Conservation (phyloP, 1,139 yeast species). For the Kurtzmaniella quercitrusa region DNA sequence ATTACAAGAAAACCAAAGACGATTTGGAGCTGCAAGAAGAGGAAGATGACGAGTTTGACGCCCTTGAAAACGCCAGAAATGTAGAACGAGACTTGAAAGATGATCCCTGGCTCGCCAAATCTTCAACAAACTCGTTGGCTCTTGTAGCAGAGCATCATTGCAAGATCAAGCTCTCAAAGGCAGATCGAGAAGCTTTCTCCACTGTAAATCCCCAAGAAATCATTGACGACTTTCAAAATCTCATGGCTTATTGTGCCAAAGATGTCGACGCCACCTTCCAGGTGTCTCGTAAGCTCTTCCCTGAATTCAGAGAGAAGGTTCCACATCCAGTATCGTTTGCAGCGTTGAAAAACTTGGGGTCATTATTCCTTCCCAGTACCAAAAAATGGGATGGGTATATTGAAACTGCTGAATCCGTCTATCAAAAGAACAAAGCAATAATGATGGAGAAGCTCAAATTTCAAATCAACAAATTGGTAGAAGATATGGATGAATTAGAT, state of each 20-base stretch:
- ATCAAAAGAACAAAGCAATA: slow-evolving; percentile 51
- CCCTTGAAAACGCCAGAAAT: neutral
- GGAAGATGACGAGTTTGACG: slow-evolving; percentile 11
- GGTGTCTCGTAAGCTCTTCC: slow-evolving; percentile 67
- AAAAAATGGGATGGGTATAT: slow-evolving; percentile 70
- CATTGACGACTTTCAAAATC: slow-evolving; percentile 50
- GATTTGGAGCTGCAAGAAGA: slow-evolving; percentile 20
- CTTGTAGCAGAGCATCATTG: slow-evolving; percentile 83
- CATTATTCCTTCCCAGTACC: slow-evolving; percentile 79
- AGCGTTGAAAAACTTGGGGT: slow-evolving; percentile 72
- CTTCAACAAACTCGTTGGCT: slow-evolving; percentile 76
- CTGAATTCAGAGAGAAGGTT: slow-evolving; percentile 59
- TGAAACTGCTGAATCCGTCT: slow-evolving; percentile 61
- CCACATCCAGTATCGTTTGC: slow-evolving; percentile 97
- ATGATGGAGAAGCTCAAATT: slow-evolving; percentile 57
- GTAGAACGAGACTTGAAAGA: slow-evolving; percentile 23
- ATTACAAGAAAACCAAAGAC: slow-evolving; percentile 43
- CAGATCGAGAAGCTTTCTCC: slow-evolving; percentile 60
- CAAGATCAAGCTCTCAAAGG: slow-evolving; percentile 62
- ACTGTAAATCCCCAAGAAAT: slow-evolving; percentile 52
- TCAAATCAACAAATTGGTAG: slow-evolving; percentile 59
- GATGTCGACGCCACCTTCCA: slow-evolving; percentile 77
- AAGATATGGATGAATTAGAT: slow-evolving; percentile 24
- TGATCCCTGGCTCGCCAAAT: slow-evolving; percentile 77
- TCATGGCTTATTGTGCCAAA: slow-evolving; percentile 77